Evolutionary conservation across 1,284 basidiomycete species (phyloP).

Genomic region (Marasmius sp.): DNA sequence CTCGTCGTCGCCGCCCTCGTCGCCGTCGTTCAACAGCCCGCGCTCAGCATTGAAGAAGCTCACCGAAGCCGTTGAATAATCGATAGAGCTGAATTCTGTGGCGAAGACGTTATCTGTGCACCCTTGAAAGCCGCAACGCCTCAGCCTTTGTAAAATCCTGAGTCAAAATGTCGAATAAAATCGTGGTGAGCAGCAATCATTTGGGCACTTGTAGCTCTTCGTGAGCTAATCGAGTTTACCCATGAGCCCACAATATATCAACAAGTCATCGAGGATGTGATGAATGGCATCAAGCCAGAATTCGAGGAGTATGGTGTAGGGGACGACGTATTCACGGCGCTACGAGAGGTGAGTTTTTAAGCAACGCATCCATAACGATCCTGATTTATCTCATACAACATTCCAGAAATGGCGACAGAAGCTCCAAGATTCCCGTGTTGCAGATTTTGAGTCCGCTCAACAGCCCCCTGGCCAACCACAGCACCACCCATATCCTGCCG

Average conservation of each 20-base stretch:
- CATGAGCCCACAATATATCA: slow-evolving; percentile 90
- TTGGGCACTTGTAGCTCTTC: slow-evolving; percentile 47
- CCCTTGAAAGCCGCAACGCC: slow-evolving; percentile 17
- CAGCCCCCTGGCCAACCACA: slow-evolving; percentile 41
- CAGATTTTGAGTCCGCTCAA: slow-evolving; percentile 79
- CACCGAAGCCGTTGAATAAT: neutral
- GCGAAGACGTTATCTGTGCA: no score
- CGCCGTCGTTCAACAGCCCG: slow-evolving; percentile 12
- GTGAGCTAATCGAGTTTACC: slow-evolving; percentile 52
- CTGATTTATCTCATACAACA: slow-evolving; percentile 9
- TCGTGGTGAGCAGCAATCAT: slow-evolving; percentile 82
- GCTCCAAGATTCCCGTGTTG: slow-evolving; percentile 89
- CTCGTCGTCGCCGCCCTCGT: slow-evolving; percentile 15
- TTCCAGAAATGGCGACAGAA: slow-evolving; percentile 92
- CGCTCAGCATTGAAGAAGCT: slow-evolving; percentile 8
- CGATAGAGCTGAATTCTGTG: no score
- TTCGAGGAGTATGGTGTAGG: slow-evolving; percentile 97
- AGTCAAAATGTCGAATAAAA: slow-evolving; percentile 78
- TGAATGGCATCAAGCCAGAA: slow-evolving; percentile 84
- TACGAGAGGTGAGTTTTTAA: slow-evolving; percentile 75
- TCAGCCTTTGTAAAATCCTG: slow-evolving; percentile 30
- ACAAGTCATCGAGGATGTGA: slow-evolving; percentile 95
- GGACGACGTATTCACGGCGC: slow-evolving; percentile 86
- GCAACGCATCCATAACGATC: slow-evolving; percentile 9
- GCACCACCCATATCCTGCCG: slow-evolving; percentile 45